Conservation (phyloP, 805 yeast genomes). For the Saccharomycopsis sp. region DNA sequence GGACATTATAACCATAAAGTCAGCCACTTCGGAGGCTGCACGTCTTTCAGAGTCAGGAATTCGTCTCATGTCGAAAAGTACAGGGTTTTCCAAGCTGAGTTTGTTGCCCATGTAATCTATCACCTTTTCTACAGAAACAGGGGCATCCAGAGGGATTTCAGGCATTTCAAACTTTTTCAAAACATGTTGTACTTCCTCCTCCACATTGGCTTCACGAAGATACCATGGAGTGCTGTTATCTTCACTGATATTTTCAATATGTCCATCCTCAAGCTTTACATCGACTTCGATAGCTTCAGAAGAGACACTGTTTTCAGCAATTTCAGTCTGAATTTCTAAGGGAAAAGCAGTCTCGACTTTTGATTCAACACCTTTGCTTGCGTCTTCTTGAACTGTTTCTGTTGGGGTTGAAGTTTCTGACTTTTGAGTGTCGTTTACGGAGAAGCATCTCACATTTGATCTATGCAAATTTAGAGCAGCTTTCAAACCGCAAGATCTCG, state of each 20-base stretch:
- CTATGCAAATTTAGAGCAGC: not conserved
- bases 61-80: conserved; percentile 52
- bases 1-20: conserved; percentile 57
- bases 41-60: conserved; percentile 31
- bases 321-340: too few species aligned
- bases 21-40: conserved; percentile 34
- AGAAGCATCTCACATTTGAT: not conserved
- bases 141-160: conserved; percentile 51
- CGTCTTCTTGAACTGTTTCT: too few species aligned
- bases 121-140: conserved; percentile 41
- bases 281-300: not conserved
- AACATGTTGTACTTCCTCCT: conserved; percentile 31
- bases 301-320: not conserved
- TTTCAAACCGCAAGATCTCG: not conserved
- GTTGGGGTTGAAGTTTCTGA: too few species aligned
- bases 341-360: too few species aligned
- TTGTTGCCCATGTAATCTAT: conserved; percentile 45
- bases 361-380: too few species aligned
- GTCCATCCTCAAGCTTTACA: too few species aligned
- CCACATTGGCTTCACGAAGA: conserved; percentile 37
- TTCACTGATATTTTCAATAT: not conserved
- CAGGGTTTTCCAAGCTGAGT: conserved; percentile 59
- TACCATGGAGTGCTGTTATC: conserved; percentile 49
- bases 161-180: conserved; percentile 40
- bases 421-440: not conserved